Base-by-base conservation (phyloP, 2,329 filamentous ascomycete species). In the Akanthomyces dipterigenus region DNA sequence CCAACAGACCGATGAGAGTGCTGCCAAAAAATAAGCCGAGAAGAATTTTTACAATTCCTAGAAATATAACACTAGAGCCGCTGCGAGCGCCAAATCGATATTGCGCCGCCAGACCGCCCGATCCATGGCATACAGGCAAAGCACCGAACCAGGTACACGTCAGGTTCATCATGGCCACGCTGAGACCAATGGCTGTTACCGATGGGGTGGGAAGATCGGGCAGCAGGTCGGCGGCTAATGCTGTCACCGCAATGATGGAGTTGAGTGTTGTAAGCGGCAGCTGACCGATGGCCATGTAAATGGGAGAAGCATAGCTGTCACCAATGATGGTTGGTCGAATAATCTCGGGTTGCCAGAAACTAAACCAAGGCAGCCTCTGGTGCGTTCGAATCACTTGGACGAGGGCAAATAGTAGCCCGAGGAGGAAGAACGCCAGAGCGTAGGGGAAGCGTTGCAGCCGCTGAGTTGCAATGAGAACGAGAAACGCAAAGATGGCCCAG, bases 81-180 rank as follows among this genome's bases (percentile, higher is more conserved):
- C 90, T 96, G 53, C 93, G 87, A 5, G 93, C 93, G 0, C 93
- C 93, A 67, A 98, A 98, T 5, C 91, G 86, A 72, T 91, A 91
- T 72, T 98, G 93, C 0, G 89, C 95, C 5, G 95, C 95, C 0
- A 98, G 79, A 0, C 93, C 93, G 2, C 93, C 93, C 0, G 91
- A 91, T 5, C 93, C 93, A 71, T 98, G 95, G 70, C 95, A 98
- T 4, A 95, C 87, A 3, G 93, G 95, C 95, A 97, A 98, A 5
- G 89, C 89, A 53, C 93, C 93, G 68, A 96, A 96, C 90, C 91
- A 96, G 68, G 90, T 93, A 18, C 89, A 89, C 1, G 89, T 72
- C 3, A 97, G 77, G 71, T 98, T 98, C 85, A 96, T 96, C 2
- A 80, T 69, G 0, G 88, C 87, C 4, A 98, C 90, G 60, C 91